These are phyloP conservation scores for Penstemon newberryi DNA, from an alignment of 257 asterid genomes.

Conservation along the genomic window DNA sequence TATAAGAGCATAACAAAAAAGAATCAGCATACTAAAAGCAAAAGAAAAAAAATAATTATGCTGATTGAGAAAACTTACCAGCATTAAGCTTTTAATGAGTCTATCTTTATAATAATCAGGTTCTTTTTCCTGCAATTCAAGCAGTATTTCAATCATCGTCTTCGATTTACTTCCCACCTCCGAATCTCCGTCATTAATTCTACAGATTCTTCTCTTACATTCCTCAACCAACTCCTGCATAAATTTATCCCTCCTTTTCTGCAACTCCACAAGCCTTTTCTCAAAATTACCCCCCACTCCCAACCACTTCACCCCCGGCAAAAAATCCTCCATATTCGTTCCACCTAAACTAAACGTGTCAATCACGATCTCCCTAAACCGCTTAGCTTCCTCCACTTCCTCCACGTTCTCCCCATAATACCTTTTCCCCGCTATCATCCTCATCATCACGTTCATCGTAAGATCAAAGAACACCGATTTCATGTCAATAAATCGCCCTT, in stretches of 20 bases:
- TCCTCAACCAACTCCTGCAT: conserved; percentile 48
- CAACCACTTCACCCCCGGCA: conserved; percentile 38
- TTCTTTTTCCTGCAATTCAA: conserved; percentile 41
- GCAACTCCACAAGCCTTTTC: conserved; percentile 28
- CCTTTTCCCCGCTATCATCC: conserved; percentile 47
- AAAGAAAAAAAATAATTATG: background rate
- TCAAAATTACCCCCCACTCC: conserved; percentile 32
- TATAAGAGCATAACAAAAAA: background rate
- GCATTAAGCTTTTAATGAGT: conserved; percentile 34
- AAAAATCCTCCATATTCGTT: conserved; percentile 38
- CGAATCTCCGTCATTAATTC: background rate
- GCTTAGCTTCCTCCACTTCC: conserved; percentile 30
- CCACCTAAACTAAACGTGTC: conserved; percentile 28
- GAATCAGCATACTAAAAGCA: background rate
- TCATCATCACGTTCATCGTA: conserved; percentile 42
- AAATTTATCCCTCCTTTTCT: conserved; percentile 39
- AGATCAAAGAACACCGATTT: conserved; percentile 37
- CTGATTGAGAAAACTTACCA: conserved; percentile 13
- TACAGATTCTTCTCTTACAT: conserved; percentile 16
- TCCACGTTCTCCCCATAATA: conserved; percentile 32
- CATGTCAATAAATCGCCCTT: conserved; percentile 32
- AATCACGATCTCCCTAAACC: conserved; percentile 34
- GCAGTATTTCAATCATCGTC: conserved; percentile 44
- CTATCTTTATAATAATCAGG: conserved; percentile 40
- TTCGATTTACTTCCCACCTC: conserved; percentile 7